phyloP scores from a whole-genome alignment of 345 rosid species.

The Arabis hirsuta region DNA sequence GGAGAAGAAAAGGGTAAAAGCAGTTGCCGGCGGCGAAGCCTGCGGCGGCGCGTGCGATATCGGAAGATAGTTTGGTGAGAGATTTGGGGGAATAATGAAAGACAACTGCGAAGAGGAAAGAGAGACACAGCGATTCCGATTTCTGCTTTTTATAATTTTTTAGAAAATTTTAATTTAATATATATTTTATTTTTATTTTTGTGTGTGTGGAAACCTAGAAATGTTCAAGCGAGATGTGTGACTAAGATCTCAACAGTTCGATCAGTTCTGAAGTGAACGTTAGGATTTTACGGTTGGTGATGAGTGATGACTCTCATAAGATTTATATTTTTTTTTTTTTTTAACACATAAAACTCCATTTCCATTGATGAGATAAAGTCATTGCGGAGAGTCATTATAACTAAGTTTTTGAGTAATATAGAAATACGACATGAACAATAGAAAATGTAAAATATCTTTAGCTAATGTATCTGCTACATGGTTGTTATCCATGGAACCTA shows the following conservation, averaged over 20 bases:
- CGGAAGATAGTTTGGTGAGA: slow-evolving; percentile 29
- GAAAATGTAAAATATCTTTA: too few species aligned
- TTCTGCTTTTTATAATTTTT: slow-evolving; percentile 11
- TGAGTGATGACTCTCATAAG: too few species aligned
- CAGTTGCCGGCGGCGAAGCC: slow-evolving; percentile 58
- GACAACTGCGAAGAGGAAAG: slow-evolving; percentile 33
- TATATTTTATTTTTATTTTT: background rate
- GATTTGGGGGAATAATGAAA: slow-evolving; percentile 11
- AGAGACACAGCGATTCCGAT: background rate
- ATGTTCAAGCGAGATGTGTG: background rate
- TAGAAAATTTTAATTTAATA: background rate
- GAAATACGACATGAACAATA: too few species aligned
- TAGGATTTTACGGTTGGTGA: too few species aligned
- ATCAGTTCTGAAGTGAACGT: background rate
- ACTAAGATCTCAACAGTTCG: slow-evolving; percentile 17
- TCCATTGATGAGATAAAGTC: too few species aligned
- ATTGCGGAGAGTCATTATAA: too few species aligned
- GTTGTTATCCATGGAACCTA: too few species aligned
- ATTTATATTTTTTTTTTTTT: too few species aligned
- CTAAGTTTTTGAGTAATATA: too few species aligned
- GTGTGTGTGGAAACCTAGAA: background rate
- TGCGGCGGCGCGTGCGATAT: slow-evolving; percentile 57
- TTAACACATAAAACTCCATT: too few species aligned
- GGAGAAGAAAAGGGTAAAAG: slow-evolving; percentile 45
- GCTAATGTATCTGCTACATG: too few species aligned